Evolutionary conservation across 2,329 filamentous ascomycete species (phyloP).

Genomic region (Talaromyces sp.): DNA sequence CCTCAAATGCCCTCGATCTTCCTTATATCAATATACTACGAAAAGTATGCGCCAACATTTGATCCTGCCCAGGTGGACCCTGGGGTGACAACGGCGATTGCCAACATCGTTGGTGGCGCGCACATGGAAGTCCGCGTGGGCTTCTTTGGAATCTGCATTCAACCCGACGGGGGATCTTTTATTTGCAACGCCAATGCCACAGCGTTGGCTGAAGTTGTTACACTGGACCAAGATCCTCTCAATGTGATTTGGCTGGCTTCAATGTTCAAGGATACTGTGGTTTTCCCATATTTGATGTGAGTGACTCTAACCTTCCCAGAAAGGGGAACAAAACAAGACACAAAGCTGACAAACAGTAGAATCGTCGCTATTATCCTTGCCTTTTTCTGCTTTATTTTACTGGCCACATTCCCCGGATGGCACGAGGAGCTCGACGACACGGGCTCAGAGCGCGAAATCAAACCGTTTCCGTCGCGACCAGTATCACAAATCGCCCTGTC

Average conservation of each 20-base stretch:
- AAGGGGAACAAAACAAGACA: conserved; percentile 8
- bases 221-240: conserved; percentile 86
- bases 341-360: conserved; percentile 38
- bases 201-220: conserved; percentile 80
- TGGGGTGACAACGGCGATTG: conserved; percentile 74
- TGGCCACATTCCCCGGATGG: conserved; percentile 96
- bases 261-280: conserved; percentile 97
- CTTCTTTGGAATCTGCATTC: conserved; percentile 97
- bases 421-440: conserved; percentile 79
- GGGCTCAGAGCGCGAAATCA: conserved; percentile 82
- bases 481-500: conserved; percentile 90
- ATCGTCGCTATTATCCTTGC: conserved; percentile 98
- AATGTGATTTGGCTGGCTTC: conserved; percentile 96
- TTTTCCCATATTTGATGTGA: conserved; percentile 93
- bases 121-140: conserved; percentile 85
- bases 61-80: conserved; percentile 87
- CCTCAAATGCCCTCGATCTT: conserved; percentile 94
- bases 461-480: conserved; percentile 85
- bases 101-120: conserved; percentile 81
- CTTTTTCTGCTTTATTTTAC: conserved; percentile 88
- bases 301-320: conserved; percentile 26
- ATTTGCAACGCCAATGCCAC: conserved; percentile 97
- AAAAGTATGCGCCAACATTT: conserved; percentile 74
- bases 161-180: conserved; percentile 82
- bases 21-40: conserved; percentile 95